Conservation (phyloP, 306 rosid genomes). For the Vicia villosa region DNA sequence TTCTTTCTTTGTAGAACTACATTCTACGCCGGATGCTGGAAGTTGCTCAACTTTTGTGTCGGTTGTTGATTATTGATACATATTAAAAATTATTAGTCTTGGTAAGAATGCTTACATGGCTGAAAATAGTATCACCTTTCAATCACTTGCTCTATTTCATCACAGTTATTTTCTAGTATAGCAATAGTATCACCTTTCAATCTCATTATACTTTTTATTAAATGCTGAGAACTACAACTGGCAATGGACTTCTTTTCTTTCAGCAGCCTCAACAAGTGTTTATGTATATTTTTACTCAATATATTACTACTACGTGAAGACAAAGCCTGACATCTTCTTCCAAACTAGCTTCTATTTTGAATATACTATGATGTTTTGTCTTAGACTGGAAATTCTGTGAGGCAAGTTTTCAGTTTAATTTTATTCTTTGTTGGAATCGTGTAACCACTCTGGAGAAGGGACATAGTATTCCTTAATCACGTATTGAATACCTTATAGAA, state of each 20-base stretch:
- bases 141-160: too few relatives aligned
- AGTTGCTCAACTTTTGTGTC: too few relatives aligned
- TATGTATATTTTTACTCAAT: constrained; percentile 91
- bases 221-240: constrained; percentile 99
- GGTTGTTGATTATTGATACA: too few relatives aligned
- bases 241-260: constrained; percentile 99
- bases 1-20: too few relatives aligned
- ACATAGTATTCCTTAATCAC: constrained; percentile 5
- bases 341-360: constrained; percentile 99
- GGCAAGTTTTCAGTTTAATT: constrained; percentile 61
- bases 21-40: too few relatives aligned
- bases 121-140: too few relatives aligned
- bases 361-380: constrained; percentile 97
- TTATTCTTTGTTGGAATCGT: not conserved
- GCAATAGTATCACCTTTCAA: too few relatives aligned
- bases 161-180: too few relatives aligned
- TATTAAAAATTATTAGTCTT: too few relatives aligned
- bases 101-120: too few relatives aligned
- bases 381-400: constrained; percentile 94
- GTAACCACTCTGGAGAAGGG: not conserved
- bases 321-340: constrained; percentile 97
- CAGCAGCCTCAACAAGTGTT: constrained; percentile 98
- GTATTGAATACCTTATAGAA: not conserved
- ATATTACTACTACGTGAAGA: constrained; percentile 94
- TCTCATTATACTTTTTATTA: constrained; percentile 86